Evolutionary conservation across 2,329 filamentous ascomycete species (phyloP).

Genomic region (Verticillium albo-atrum): DNA sequence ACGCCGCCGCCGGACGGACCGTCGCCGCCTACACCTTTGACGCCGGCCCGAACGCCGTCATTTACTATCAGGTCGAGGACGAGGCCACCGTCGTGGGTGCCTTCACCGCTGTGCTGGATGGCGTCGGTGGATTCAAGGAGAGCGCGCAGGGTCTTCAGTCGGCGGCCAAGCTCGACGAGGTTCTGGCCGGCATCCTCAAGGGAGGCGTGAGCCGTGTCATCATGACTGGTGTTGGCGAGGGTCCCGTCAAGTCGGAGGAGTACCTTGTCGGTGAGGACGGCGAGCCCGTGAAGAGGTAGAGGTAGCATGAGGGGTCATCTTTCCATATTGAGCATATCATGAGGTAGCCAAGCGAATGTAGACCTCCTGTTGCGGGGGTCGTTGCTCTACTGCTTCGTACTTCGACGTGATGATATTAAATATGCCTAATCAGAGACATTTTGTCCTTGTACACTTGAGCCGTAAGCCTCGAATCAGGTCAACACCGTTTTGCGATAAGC

Average conservation of each 20-base stretch:
- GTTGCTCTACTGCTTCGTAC: background rate
- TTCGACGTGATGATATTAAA: background rate
- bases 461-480: no score
- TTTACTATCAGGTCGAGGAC: conserved; percentile 88
- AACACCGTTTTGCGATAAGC: no score
- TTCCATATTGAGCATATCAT: background rate
- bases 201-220: conserved; percentile 86
- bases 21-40: conserved; percentile 97
- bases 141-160: conserved; percentile 49
- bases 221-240: conserved; percentile 85
- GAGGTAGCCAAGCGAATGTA: background rate
- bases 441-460: no score
- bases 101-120: conserved; percentile 63
- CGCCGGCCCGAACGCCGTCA: conserved; percentile 91
- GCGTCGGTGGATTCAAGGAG: conserved; percentile 68
- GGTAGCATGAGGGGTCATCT: background rate
- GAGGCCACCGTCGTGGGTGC: conserved; percentile 68
- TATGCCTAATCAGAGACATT: no score
- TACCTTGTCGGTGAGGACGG: conserved; percentile 69
- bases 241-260: conserved; percentile 75
- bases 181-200: conserved; percentile 62
- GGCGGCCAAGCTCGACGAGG: conserved; percentile 57
- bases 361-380: background rate
- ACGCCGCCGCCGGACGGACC: conserved; percentile 69
- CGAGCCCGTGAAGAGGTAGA: conserved; percentile 32